These are phyloP conservation scores for Geosiphon pyriformis DNA, from an alignment of 192 early-diverging fungal species.

Conservation along the genomic window DNA sequence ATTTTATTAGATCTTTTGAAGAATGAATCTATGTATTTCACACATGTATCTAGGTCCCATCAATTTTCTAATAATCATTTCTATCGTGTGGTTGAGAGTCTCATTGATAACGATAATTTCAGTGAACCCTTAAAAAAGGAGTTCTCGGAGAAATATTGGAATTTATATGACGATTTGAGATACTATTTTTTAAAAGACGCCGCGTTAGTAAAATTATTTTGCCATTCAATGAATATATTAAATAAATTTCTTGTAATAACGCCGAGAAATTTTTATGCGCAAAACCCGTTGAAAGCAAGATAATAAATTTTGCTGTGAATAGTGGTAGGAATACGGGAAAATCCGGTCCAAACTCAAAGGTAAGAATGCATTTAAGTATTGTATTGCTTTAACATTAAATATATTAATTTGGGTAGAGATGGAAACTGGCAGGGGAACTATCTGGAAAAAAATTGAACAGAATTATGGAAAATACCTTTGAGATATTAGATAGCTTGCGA, in stretches of 20 bases:
- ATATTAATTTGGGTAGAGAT: constrained; percentile 25
- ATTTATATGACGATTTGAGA: constrained; percentile 80
- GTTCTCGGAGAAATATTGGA: constrained; percentile 66
- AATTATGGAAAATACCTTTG: constrained; percentile 55
- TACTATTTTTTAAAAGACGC: constrained; percentile 75
- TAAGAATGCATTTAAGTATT: background rate
- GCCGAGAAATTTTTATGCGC: no score
- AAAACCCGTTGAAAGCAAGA: constrained; percentile 3
- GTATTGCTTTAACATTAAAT: background rate
- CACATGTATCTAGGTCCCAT: constrained; percentile 33
- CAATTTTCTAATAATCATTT: constrained; percentile 72
- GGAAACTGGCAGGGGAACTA: constrained; percentile 21
- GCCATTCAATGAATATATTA: no score
- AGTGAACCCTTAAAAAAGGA: constrained; percentile 56
- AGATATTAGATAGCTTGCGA: constrained; percentile 52
- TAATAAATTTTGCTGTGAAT: background rate
- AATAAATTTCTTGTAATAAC: no score
- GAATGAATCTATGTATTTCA: constrained; percentile 49
- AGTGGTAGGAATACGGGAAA: constrained; percentile 13
- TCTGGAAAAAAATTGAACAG: constrained; percentile 31
- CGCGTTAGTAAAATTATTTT: constrained; percentile 32
- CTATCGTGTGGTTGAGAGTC: constrained; percentile 43
- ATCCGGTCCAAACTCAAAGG: constrained; percentile 20
- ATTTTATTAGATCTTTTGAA: constrained; percentile 66
- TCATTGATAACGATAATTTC: constrained; percentile 54